Base-by-base conservation (phyloP, 805 yeast species). In the Barnettozyma sp. region DNA sequence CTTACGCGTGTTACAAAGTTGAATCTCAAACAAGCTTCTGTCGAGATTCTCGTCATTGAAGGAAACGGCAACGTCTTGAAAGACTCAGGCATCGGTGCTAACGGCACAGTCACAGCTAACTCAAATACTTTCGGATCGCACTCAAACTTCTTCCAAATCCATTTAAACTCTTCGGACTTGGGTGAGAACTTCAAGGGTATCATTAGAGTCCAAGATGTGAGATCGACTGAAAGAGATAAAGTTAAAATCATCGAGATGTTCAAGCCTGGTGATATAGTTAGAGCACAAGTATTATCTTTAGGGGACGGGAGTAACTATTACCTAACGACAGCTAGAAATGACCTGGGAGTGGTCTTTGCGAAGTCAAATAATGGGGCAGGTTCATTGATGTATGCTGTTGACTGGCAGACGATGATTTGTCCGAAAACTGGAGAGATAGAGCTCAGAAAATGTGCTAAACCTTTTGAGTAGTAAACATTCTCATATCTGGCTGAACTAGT, bases 231-330 rank as follows among this genome's bases (percentile, higher is more conserved):
- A 46, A 68, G 95, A 51, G 98, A 92, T 54, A 75, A 76, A 50
- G 88, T 87, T 22, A 80, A 81, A 50, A 70, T 90, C 22, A 70
- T 75, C 39, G 84, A 84, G 14, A 70, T 87, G 53, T 92, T 79
- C 60, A 73, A 73, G 47, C 97, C 97, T 0, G 97, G 97, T 12
- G 99, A 92, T 58, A 74, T 92, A 35, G 83, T 92, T 3, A 69
- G 95, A 42, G 96, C 95, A 0, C 65, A 70, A 45, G 79, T 88
- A 7, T 50, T 77, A 20, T 84, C 95, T 0, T 63, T 92, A 22
- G 99, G 99, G 37, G 98, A 92, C 59, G 97, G 97, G 7, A 70
- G 82, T 14, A 84, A 85, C 55, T 92, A 88, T 55, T 92, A 88
- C 56, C 64, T 92, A 43, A 73, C 86, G 6, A 92, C 98, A 0